Conservation (phyloP, 228 moss, liverwort and hornwort species). For the Sphagnum magellanicum region DNA sequence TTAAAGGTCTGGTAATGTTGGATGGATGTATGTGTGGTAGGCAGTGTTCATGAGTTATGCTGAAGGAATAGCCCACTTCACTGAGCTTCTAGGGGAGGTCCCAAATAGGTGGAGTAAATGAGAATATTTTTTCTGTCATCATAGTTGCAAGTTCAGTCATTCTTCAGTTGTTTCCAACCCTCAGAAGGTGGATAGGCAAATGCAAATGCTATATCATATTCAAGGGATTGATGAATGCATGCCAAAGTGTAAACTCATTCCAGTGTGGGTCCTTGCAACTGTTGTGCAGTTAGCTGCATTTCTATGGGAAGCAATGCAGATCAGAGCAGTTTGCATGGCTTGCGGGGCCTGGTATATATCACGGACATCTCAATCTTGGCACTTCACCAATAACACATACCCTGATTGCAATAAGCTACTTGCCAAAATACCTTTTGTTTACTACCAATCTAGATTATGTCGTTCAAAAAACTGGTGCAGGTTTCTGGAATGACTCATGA, state of each 20-base stretch:
- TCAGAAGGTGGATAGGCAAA: too few species aligned
- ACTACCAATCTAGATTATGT: too few species aligned
- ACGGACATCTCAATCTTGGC: slow-evolving; percentile 69
- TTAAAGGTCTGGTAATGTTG: too few species aligned
- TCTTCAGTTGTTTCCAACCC: too few species aligned
- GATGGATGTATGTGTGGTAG: too few species aligned
- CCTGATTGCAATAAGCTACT: too few species aligned
- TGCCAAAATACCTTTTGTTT: too few species aligned
- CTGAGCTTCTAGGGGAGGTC: slow-evolving; percentile 73
- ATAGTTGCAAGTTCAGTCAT: too few species aligned
- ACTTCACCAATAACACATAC: slow-evolving; percentile 16
- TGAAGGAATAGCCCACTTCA: slow-evolving; percentile 64
- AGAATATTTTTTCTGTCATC: too few species aligned
- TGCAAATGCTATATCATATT: too few species aligned
- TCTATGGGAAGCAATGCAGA: slow-evolving; percentile 85
- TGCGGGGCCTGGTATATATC: slow-evolving; percentile 75
- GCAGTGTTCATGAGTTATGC: slow-evolving; percentile 67
- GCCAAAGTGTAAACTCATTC: neutral
- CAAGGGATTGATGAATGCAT: too few species aligned
- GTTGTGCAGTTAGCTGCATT: slow-evolving; percentile 60
- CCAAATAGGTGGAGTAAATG: slow-evolving; percentile 40
- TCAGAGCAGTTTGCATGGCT: slow-evolving; percentile 90
- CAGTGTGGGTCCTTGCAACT: too few species aligned
- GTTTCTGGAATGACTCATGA: slow-evolving; percentile 4
- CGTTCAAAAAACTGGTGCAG: neutral